phyloP scores from a whole-genome alignment of 371 early-diverging fungal species.

The Encephalitozoon romaleae region DNA sequence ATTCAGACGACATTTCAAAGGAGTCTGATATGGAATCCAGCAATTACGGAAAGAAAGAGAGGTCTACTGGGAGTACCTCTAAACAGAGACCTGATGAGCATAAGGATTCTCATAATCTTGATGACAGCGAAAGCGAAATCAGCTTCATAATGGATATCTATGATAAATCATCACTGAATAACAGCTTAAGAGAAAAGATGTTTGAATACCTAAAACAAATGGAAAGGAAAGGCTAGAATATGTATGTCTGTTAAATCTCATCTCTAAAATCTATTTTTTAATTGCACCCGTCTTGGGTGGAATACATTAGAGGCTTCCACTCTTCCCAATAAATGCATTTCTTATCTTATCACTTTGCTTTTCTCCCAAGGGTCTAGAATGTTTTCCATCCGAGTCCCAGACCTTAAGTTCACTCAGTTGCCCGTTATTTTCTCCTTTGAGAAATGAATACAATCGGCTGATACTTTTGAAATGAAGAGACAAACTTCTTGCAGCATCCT shows the following conservation, averaged over 20 bases:
- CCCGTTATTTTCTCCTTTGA: not conserved
- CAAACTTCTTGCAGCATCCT: slow-evolving; percentile 11
- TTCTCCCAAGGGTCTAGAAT: slow-evolving; percentile 21
- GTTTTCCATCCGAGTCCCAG: slow-evolving; percentile 10
- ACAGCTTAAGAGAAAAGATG: not conserved
- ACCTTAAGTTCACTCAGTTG: slow-evolving; percentile 16
- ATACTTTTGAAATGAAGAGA: slow-evolving; percentile 15
- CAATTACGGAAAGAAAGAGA: not conserved
- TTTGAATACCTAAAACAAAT: not conserved
- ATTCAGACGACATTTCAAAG: not conserved
- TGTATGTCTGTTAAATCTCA: not conserved
- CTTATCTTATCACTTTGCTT: slow-evolving; percentile 1
- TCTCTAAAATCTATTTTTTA: not conserved
- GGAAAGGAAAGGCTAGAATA: not conserved
- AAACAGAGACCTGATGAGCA: not conserved
- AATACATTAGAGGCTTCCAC: not conserved
- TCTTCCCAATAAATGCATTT: not conserved
- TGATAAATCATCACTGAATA: not conserved
- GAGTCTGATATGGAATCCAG: not conserved
- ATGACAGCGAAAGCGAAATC: slow-evolving; percentile 10
- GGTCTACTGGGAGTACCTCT: not conserved
- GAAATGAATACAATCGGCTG: not conserved
- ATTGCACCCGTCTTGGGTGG: not conserved
- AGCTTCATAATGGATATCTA: slow-evolving; percentile 5
- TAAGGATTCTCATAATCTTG: not conserved